Percentiles rank a stretch among this genome's conserved stretches.
Evolutionary conservation across 352 stramenopile species (phyloP).

Genomic region (Globisporangium middletonii): DNA sequence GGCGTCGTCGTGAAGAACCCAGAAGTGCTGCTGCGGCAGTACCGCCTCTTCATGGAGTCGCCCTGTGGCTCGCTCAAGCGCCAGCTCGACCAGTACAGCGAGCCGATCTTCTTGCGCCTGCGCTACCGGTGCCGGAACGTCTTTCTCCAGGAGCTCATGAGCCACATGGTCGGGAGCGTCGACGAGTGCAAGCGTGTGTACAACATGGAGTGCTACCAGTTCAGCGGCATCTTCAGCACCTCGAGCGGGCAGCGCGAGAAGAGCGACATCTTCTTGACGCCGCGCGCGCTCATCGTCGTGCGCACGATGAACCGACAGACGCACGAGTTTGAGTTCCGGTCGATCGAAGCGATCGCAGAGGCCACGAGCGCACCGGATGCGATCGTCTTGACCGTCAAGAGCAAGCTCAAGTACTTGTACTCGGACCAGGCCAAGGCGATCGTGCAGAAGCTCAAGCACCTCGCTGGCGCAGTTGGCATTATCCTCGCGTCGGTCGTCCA

Average conservation of each 20-base stretch:
- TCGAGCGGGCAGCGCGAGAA: constrained; percentile 68
- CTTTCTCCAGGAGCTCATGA: constrained; percentile 83
- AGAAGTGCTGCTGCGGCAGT: constrained; percentile 64
- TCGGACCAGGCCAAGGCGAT: constrained; percentile 55
- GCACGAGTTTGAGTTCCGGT: constrained; percentile 69
- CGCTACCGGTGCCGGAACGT: constrained; percentile 70
- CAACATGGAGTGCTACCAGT: constrained; percentile 61
- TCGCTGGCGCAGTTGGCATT: constrained; percentile 66
- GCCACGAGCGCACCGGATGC: constrained; percentile 42
- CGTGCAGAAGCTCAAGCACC: constrained; percentile 49
- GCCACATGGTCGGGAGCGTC: constrained; percentile 65
- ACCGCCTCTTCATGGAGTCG: constrained; percentile 67
- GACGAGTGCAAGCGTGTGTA: constrained; percentile 76
- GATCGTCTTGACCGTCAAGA: constrained; percentile 51
- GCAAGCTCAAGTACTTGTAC: constrained; percentile 72
- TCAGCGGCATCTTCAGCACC: constrained; percentile 68
- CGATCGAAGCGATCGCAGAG: constrained; percentile 45
- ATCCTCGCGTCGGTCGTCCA: constrained; percentile 25
- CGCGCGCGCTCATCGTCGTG: constrained; percentile 56
- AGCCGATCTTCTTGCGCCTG: constrained; percentile 60
- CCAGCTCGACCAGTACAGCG: constrained; percentile 49
- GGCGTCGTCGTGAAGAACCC: constrained; percentile 58
- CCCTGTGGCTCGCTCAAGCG: constrained; percentile 52
- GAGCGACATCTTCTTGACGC: constrained; percentile 63
- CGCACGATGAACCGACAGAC: constrained; percentile 61